Evolutionary conservation across 345 rosid species (phyloP).

Genomic region (Dipteronia dyeriana): DNA sequence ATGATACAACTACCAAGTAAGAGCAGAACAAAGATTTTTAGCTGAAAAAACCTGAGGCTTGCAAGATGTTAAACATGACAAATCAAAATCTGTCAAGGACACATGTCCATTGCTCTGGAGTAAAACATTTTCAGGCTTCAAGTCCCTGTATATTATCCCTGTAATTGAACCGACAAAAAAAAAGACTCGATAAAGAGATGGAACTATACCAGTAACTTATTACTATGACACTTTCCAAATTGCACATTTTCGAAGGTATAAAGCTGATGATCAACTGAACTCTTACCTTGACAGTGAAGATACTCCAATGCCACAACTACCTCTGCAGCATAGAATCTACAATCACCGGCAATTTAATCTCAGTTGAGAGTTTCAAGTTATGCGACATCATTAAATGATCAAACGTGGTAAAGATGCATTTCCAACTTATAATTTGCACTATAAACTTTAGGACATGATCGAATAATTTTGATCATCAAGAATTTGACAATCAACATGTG

Average conservation of each 20-base stretch:
- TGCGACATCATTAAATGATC: neutral
- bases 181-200: too few relatives aligned
- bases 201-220: too few relatives aligned
- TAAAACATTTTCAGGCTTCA: constrained; percentile 87
- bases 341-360: constrained; percentile 6
- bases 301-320: constrained; percentile 89
- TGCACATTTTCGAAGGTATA: too few relatives aligned
- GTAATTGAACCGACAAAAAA: too few relatives aligned
- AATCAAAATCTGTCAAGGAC: constrained; percentile 83
- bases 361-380: neutral
- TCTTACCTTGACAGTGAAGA: constrained; percentile 95
- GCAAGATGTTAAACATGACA: constrained; percentile 93
- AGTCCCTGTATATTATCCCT: constrained; percentile 92
- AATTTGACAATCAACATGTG: neutral
- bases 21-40: neutral
- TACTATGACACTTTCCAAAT: too few relatives aligned
- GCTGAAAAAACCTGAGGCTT: constrained; percentile 69
- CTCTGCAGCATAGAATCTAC: constrained; percentile 88
- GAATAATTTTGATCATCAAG: neutral
- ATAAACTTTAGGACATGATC: neutral
- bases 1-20: neutral
- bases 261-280: neutral
- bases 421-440: neutral
- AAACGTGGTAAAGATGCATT: neutral
- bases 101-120: constrained; percentile 81